Conservation (phyloP, 1,284 basidiomycete genomes). For the Leccinum brunneo-olivaceum region DNA sequence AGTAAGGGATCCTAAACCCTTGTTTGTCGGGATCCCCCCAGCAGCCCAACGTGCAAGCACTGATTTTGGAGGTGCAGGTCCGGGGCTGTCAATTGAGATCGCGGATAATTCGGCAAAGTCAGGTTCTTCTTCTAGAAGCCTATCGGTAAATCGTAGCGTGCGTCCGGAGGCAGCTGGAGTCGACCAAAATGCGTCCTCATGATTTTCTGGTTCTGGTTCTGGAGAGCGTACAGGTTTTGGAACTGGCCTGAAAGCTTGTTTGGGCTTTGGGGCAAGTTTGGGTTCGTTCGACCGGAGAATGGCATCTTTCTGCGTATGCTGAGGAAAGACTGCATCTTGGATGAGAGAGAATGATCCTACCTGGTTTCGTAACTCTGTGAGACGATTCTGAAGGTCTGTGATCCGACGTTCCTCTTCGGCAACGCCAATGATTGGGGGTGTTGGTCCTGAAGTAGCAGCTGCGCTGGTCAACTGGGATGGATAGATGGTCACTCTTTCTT, state of each 20-base stretch:
- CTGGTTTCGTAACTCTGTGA: constrained; percentile 47
- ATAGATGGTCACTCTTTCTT: constrained; percentile 2
- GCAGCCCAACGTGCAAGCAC: constrained; percentile 24
- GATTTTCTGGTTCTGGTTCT: constrained; percentile 26
- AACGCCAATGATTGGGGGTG: constrained; percentile 37
- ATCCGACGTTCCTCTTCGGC: constrained; percentile 55
- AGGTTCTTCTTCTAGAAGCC: constrained; percentile 57
- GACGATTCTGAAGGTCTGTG: constrained; percentile 44
- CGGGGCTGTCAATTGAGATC: constrained; percentile 46
- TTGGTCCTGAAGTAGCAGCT: constrained; percentile 32
- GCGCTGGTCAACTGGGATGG: constrained; percentile 22
- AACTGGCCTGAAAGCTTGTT: constrained; percentile 7
- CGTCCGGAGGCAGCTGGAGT: constrained; percentile 50
- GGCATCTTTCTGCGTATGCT: constrained; percentile 38
- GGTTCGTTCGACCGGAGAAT: constrained; percentile 30
- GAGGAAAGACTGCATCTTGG: constrained; percentile 1
- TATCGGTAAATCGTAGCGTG: constrained; percentile 54
- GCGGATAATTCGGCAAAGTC: constrained; percentile 49
- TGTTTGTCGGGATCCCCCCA: constrained; percentile 8
- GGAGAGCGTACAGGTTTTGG: constrained; percentile 11
- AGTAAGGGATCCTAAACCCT: constrained; percentile 3
- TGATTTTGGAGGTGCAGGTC: constrained; percentile 28
- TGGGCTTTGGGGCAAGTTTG: constrained; percentile 12
- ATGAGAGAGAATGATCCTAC: constrained; percentile 26
- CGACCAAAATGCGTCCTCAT: constrained; percentile 55